Percentiles rank a stretch among this genome's conserved stretches.
Conservation (phyloP, 306 rosid species). For the Lablab purpureus region DNA sequence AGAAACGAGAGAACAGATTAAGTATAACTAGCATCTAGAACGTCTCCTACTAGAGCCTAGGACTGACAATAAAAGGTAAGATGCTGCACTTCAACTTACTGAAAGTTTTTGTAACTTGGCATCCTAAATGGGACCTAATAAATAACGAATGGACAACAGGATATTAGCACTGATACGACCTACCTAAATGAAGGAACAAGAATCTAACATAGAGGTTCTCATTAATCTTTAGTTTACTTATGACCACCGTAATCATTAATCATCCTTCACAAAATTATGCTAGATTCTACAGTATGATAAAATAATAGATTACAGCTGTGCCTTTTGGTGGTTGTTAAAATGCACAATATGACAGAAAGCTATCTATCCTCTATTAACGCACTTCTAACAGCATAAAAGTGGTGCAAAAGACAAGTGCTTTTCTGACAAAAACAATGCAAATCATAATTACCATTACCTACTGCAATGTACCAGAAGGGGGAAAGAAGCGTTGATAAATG, state of each 20-base stretch:
- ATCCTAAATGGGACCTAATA: slow-evolving; percentile 5
- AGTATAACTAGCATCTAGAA: neutral
- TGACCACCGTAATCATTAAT: neutral
- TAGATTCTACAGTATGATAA: neutral
- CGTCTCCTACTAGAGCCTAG: neutral
- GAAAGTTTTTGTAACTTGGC: neutral
- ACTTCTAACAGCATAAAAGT: neutral
- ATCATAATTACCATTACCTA: neutral
- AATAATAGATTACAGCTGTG: slow-evolving; percentile 15
- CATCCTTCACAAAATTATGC: neutral
- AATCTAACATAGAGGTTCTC: neutral
- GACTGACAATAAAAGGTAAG: slow-evolving; percentile 9
- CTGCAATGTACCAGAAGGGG: neutral
- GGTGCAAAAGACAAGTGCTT: slow-evolving; percentile 15
- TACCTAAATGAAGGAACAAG: neutral
- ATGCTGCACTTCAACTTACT: neutral
- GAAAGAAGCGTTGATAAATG: neutral
- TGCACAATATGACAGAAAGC: neutral
- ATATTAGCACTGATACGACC: neutral
- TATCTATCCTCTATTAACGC: neutral
- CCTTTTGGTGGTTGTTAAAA: neutral
- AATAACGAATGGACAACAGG: neutral
- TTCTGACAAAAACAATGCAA: neutral
- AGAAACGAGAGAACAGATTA: slow-evolving; percentile 8
- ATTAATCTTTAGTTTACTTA: neutral